These are phyloP conservation scores for Peronospora farinosa DNA, from an alignment of 352 stramenopile species.

Conservation along the genomic window DNA sequence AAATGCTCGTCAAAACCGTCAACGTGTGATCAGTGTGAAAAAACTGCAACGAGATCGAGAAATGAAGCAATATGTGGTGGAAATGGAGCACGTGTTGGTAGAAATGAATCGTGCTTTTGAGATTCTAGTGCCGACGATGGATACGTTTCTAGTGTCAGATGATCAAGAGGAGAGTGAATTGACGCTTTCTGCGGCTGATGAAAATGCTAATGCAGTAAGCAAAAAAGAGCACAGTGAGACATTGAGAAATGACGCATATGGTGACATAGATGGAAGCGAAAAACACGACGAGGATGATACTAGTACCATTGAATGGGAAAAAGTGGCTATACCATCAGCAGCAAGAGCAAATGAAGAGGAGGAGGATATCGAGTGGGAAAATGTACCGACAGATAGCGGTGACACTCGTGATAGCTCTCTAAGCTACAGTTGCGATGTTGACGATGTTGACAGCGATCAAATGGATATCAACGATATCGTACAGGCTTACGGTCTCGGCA, in stretches of 20 bases:
- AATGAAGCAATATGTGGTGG: conserved; percentile 41
- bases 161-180: conserved; percentile 1
- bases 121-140: conserved; percentile 66
- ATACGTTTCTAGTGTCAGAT: conserved; percentile 42
- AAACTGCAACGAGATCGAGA: conserved; percentile 33
- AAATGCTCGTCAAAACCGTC: conserved; percentile 10
- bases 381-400: conserved; percentile 12
- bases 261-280: not conserved
- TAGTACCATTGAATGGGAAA: conserved; percentile 30
- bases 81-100: conserved; percentile 58
- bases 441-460: conserved; percentile 10
- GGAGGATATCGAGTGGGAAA: conserved; percentile 22
- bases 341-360: conserved; percentile 5
- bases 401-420: not conserved
- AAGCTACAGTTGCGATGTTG: conserved; percentile 2
- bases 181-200: not conserved
- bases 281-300: conserved; percentile 11
- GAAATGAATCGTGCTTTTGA: conserved; percentile 76
- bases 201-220: not conserved
- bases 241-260: no score
- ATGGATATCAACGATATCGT: conserved; percentile 83
- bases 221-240: not conserved
- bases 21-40: conserved; percentile 25
- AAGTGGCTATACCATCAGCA: conserved; percentile 2
- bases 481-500: conserved; percentile 65